Base-by-base conservation (phyloP, 164 flowering plant species). In the Umbellularia californica region DNA sequence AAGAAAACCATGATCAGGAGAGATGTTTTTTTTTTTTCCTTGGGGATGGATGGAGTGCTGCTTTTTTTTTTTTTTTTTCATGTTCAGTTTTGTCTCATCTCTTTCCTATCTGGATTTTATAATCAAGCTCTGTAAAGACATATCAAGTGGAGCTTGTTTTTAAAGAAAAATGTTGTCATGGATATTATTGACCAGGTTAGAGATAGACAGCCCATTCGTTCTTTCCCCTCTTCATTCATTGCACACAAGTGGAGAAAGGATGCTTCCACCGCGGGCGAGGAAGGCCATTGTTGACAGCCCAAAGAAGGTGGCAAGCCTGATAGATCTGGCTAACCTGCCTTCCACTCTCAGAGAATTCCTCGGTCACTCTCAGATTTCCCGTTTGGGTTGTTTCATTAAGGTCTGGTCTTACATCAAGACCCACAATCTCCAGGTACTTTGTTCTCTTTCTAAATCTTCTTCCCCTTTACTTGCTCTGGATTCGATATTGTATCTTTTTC, bases 371-470 rank as follows among this genome's bases (percentile, higher is more conserved):
- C 98, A 86, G 86, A 89, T 79, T 78, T 94, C 98, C 15, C 98
- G 90, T 51, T 79, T 94, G 76, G 90, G 89, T 13, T 96, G 95
- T 78, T 96, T 96, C 85, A 88, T 82, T 87, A 87, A 84, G 11
- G 96, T 96, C 25, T 96, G 99, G 99, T 89, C 92, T 20, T 92
- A 96, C 79, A 92, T 96, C 87, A 96, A 92, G 79, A 76, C 89
- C 69, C 88, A 96, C 83, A 91, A 92, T 73, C 97, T 94, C 73
- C 99, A 90, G 96, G 99, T 93, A 58, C 64, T 41, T 22, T 13
- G 20, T 55, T 17, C n/a, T 55, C 60, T 55, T 55, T 55, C 19
- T 20, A 3, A 17, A 12, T 55, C 60, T 55, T 55, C 60, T 55
- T 30, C 33, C 35, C 6, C 35, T 30, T 4, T 30, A 3, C 35